Evolutionary conservation across 768 basidiomycete species (phyloP).

Genomic region (Suillus paluster): DNA sequence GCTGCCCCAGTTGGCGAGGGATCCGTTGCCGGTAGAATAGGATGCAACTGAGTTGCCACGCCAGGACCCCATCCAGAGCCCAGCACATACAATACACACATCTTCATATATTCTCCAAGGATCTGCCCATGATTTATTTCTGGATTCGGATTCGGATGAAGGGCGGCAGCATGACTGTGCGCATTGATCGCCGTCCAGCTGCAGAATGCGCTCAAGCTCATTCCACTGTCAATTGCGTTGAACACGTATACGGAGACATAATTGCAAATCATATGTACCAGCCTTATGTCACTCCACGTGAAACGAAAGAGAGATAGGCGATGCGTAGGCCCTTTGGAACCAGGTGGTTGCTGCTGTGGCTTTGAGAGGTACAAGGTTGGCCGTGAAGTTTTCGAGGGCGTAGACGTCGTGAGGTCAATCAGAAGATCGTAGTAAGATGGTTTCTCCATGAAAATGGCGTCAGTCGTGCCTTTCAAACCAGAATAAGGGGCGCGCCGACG

Average conservation of each 20-base stretch:
- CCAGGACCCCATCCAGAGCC: conserved; percentile 78
- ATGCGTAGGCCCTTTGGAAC: conserved; percentile 48
- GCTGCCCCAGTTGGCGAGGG: conserved; percentile 56
- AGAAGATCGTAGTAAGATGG: conserved; percentile 80
- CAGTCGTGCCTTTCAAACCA: conserved; percentile 63
- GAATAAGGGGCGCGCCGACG: background rate
- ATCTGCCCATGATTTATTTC: conserved; percentile 64
- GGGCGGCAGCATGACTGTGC: conserved; percentile 40
- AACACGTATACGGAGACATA: background rate
- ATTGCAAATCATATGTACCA: conserved; percentile 46
- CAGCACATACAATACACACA: conserved; percentile 79
- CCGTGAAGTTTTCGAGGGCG: conserved; percentile 60
- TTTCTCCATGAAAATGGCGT: conserved; percentile 83
- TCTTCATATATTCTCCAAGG: conserved; percentile 86
- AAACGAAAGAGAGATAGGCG: conserved; percentile 69
- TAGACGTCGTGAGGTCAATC: conserved; percentile 76
- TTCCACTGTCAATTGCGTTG: conserved; percentile 62
- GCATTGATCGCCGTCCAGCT: conserved; percentile 46
- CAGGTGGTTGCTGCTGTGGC: conserved; percentile 39
- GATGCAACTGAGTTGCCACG: conserved; percentile 51
- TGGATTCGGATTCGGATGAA: conserved; percentile 33
- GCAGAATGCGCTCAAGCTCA: conserved; percentile 72
- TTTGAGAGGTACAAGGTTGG: conserved; percentile 71
- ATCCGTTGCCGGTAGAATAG: conserved; percentile 52
- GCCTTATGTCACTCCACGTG: conserved; percentile 82